These are phyloP conservation scores for Grosmannia serpens DNA, from an alignment of 2,329 filamentous ascomycete species.

Conservation along the genomic window DNA sequence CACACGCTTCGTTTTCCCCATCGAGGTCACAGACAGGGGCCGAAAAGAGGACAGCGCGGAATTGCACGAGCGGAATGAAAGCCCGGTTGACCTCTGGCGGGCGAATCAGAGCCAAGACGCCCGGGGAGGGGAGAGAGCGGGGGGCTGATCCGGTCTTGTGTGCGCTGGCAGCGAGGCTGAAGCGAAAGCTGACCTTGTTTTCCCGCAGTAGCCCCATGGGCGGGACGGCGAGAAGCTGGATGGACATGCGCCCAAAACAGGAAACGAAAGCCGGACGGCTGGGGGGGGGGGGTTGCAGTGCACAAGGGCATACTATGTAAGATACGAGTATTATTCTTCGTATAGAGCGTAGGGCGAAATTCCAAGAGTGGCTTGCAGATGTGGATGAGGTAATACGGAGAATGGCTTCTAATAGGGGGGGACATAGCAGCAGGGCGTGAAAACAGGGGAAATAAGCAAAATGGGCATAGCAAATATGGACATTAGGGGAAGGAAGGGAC, in stretches of 20 bases:
- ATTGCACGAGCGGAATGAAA: neutral
- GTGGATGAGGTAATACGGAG: too few relatives aligned
- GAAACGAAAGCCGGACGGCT: neutral
- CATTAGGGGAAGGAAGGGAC: neutral
- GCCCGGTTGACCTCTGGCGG: neutral
- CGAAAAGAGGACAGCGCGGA: neutral
- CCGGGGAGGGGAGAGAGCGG: neutral
- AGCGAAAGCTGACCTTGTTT: neutral
- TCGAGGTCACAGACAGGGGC: neutral
- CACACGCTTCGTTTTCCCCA: neutral
- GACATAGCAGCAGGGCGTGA: too few relatives aligned
- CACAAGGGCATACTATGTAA: neutral
- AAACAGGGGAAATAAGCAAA: neutral
- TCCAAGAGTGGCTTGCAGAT: too few relatives aligned
- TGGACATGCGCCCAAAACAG: neutral
- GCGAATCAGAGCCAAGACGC: neutral
- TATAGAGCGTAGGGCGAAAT: too few relatives aligned
- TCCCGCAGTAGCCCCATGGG: neutral
- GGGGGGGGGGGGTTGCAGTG: neutral
- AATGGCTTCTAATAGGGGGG: too few relatives aligned
- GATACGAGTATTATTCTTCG: too few relatives aligned
- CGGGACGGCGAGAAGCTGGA: neutral
- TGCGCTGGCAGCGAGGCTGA: slow-evolving; percentile 1
- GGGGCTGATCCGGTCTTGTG: neutral
- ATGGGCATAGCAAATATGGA: neutral